These are phyloP conservation scores for Wickerhamiella australiensis DNA, from an alignment of 805 yeast genomes.

Conservation along the genomic window DNA sequence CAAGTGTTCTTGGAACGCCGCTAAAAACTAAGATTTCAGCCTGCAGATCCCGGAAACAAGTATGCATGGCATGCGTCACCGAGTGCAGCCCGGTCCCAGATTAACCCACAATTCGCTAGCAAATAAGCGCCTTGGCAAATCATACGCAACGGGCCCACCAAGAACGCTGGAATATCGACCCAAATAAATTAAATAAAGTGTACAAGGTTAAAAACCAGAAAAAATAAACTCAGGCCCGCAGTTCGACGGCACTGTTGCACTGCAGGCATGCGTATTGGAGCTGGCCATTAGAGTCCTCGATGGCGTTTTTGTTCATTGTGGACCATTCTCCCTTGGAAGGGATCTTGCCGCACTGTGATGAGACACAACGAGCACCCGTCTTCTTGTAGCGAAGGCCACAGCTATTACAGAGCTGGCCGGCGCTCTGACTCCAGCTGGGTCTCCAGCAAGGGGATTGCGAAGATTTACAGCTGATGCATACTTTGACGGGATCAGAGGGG, in stretches of 20 bases:
- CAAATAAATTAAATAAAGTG: neutral
- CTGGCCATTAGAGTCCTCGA: constrained; percentile 34
- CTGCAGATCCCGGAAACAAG: neutral
- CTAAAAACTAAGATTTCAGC: no score
- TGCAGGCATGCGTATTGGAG: constrained; percentile 38
- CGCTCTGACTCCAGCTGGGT: constrained; percentile 84
- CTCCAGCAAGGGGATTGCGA: constrained; percentile 97
- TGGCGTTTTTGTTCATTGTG: constrained; percentile 56
- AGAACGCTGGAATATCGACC: neutral
- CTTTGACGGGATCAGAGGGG: constrained; percentile 9
- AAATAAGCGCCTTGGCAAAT: neutral
- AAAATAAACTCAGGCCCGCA: neutral
- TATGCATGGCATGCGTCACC: neutral
- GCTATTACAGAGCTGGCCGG: constrained; percentile 93
- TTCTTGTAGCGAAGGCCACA: constrained; percentile 92
- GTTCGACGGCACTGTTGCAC: constrained; percentile 45
- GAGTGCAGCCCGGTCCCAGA: no score
- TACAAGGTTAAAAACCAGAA: neutral
- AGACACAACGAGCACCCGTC: constrained; percentile 82
- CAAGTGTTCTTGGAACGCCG: no score
- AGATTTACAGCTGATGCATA: constrained; percentile 80
- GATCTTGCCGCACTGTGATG: constrained; percentile 62
- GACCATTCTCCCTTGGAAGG: constrained; percentile 97
- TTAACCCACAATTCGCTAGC: no score
- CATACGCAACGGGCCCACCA: neutral